These are phyloP conservation scores for Russula virescens DNA, from an alignment of 768 basidiomycete species.

Conservation along the genomic window DNA sequence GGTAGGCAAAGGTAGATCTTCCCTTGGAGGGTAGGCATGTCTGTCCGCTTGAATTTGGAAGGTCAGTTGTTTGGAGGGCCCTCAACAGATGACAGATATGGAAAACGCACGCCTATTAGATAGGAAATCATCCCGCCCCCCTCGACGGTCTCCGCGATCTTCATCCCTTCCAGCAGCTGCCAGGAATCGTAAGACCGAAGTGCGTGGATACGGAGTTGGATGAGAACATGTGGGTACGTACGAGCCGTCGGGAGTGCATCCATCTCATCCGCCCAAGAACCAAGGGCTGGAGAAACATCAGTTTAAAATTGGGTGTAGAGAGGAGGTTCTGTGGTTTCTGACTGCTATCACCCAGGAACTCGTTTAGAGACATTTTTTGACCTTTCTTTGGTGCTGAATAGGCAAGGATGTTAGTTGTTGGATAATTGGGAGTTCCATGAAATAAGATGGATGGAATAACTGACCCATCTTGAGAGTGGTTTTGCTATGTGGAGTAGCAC, in stretches of 20 bases:
- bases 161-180: conserved; percentile 71
- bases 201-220: background rate
- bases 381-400: conserved; percentile 80
- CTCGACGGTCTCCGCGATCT: conserved; percentile 52
- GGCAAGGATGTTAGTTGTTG: conserved; percentile 6
- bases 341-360: conserved; percentile 88
- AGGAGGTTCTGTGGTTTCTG: conserved; percentile 33
- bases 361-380: conserved; percentile 89
- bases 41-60: conserved; percentile 44
- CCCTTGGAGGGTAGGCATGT: conserved; percentile 55
- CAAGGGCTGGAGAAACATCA: conserved; percentile 50
- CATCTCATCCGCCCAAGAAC: conserved; percentile 99
- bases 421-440: too few species aligned
- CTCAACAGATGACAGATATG: background rate
- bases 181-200: conserved; percentile 11
- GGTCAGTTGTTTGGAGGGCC: background rate
- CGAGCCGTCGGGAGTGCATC: conserved; percentile 88
- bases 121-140: conserved; percentile 53
- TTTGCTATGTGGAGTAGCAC: conserved; percentile 1
- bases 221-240: conserved; percentile 42
- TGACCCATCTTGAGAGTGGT: conserved; percentile 31
- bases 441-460: conserved; percentile 9
- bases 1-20: conserved; percentile 94
- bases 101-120: conserved; percentile 52
- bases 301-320: conserved; percentile 18